Evolutionary conservation across 225 moss, liverwort and hornwort genomes (phyloP).

Genomic region (Ulota crispa): DNA sequence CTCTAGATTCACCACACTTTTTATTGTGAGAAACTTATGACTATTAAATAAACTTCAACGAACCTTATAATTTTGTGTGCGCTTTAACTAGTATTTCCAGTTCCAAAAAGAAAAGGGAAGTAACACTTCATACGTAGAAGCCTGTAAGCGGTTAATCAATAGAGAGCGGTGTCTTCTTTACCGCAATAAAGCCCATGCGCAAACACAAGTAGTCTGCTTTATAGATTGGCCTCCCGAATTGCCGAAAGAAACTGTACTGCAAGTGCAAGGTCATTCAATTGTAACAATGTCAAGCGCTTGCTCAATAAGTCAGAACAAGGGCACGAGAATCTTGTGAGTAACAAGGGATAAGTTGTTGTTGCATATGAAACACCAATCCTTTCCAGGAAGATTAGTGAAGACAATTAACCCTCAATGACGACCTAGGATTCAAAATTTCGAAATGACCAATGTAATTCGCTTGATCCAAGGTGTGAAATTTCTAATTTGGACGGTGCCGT

Average conservation of each 20-base stretch:
- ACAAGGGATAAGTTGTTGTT: neutral
- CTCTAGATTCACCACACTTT: slow-evolving; percentile 33
- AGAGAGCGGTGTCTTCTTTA: slow-evolving; percentile 18
- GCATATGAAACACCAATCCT: neutral
- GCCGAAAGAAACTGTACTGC: slow-evolving; percentile 85
- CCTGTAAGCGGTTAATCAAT: neutral
- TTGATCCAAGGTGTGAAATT: neutral
- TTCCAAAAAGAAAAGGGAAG: neutral
- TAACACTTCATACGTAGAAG: neutral
- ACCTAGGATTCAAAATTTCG: neutral
- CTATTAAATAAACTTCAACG: neutral
- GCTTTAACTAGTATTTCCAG: neutral
- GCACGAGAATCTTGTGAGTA: neutral
- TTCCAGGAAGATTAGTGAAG: neutral
- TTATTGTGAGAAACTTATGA: neutral
- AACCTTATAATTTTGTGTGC: neutral
- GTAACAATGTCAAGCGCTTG: neutral
- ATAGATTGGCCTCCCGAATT: slow-evolving; percentile 63
- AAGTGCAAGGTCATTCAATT: neutral
- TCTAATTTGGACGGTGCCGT: neutral
- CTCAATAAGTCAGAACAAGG: neutral
- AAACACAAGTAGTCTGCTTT: slow-evolving; percentile 72
- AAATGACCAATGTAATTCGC: neutral
- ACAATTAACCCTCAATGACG: neutral
- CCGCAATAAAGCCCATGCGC: slow-evolving; percentile 69